A percentile compares a stretch with the other conserved stretches of the same genome.
These are phyloP conservation scores for Kalmusia sp. DNA, from an alignment of 2,329 filamentous ascomycete species.

Conservation along the genomic window DNA sequence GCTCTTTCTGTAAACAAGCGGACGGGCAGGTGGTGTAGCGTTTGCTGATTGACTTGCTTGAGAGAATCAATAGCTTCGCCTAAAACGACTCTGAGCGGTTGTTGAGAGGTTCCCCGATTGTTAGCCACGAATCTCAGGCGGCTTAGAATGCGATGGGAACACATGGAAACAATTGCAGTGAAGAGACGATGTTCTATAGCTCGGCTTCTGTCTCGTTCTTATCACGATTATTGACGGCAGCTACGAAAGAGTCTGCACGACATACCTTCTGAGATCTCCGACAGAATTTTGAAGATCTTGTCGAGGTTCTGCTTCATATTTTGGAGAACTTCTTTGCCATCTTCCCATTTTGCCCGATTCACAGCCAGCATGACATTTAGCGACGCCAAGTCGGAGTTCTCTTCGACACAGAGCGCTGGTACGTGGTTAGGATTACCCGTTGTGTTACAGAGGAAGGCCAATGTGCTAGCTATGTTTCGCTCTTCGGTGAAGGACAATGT, in stretches of 20 bases:
- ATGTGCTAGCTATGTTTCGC: slow-evolving; percentile 1
- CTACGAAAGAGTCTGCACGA: neutral
- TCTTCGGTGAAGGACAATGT: slow-evolving; percentile 4
- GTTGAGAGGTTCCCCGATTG: slow-evolving; percentile 1
- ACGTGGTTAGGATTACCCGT: slow-evolving; percentile 13
- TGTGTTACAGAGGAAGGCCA: slow-evolving; percentile 13
- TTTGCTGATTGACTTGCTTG: neutral
- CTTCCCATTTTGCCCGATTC: neutral
- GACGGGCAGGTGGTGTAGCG: neutral
- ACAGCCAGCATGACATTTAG: slow-evolving; percentile 14
- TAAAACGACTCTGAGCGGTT: slow-evolving; percentile 9
- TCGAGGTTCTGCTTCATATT: slow-evolving; percentile 7
- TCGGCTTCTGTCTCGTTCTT: neutral
- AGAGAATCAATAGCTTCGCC: slow-evolving; percentile 9
- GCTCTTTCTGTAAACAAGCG: slow-evolving; percentile 14
- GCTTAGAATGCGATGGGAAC: slow-evolving; percentile 16
- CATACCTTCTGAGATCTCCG: slow-evolving; percentile 6
- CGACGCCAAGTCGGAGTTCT: neutral
- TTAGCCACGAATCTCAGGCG: slow-evolving; percentile 15
- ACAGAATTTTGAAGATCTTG: neutral
- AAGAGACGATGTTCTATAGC: slow-evolving; percentile 12
- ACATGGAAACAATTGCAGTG: slow-evolving; percentile 19
- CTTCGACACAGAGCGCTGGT: slow-evolving; percentile 9
- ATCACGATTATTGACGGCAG: neutral
- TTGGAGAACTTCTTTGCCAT: slow-evolving; percentile 1